Evolutionary conservation across 768 basidiomycete genomes (phyloP).

Genomic region (Infundibulicybe gibba): DNA sequence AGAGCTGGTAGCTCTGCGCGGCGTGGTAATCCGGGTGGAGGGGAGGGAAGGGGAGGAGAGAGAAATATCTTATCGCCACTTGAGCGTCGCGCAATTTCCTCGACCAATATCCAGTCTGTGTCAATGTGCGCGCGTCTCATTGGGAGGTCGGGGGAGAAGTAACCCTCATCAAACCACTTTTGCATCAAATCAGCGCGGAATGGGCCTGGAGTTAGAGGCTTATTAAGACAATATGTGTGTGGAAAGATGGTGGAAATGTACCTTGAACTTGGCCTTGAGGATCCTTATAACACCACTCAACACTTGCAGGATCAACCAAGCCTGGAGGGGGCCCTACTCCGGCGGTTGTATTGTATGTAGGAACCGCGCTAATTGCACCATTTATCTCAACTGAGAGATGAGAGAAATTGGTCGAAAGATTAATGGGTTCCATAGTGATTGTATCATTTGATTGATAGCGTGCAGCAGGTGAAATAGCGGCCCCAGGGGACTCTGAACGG

Average conservation of each 20-base stretch:
- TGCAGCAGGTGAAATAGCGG: no score
- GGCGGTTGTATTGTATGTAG: constrained; percentile 10
- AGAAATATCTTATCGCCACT: constrained; percentile 61
- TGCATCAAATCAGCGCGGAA: constrained; percentile 91
- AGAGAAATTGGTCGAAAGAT: background rate
- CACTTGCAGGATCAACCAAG: constrained; percentile 47
- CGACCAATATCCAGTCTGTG: constrained; percentile 62
- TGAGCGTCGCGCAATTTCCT: constrained; percentile 50
- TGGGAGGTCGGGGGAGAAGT: constrained; percentile 78
- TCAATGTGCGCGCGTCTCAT: constrained; percentile 81
- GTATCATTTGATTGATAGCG: no score
- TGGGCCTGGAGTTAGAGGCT: constrained; percentile 52
- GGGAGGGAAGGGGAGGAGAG: constrained; percentile 36
- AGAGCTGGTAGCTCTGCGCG: constrained; percentile 49
- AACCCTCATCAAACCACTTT: constrained; percentile 90
- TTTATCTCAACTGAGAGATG: constrained; percentile 10
- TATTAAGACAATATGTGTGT: no score
- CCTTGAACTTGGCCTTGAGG: constrained; percentile 92
- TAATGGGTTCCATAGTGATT: no score
- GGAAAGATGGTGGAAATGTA: constrained; percentile 21
- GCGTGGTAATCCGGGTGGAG: constrained; percentile 53
- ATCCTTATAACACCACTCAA: constrained; percentile 93
- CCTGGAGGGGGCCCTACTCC: constrained; percentile 31
- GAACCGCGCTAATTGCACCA: constrained; percentile 6
- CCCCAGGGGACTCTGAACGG: no score